These are phyloP conservation scores for Wickerhamiella kurtzmanii DNA, from an alignment of 805 yeast species.

Conservation along the genomic window DNA sequence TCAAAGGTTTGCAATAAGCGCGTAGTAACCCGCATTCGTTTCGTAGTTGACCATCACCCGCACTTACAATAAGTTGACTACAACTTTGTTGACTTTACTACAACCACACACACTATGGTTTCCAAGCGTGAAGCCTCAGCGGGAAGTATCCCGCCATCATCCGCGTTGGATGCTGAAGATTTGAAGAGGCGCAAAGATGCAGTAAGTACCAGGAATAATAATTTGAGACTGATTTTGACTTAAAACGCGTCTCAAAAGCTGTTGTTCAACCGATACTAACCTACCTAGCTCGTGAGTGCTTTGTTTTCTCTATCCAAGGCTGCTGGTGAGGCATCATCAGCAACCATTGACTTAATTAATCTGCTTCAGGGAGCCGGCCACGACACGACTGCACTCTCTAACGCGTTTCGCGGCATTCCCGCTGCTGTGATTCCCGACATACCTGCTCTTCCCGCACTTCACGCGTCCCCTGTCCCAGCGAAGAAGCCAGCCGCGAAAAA, in stretches of 20 bases:
- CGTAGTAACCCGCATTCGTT: too few relatives aligned
- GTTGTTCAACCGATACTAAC: not conserved
- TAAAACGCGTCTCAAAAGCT: not conserved
- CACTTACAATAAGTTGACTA: not conserved
- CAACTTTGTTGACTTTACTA: too few relatives aligned
- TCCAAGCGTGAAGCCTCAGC: too few relatives aligned
- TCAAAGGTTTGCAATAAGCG: not conserved
- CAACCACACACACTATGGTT: too few relatives aligned
- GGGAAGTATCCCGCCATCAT: too few relatives aligned
- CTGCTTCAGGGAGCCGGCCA: slow-evolving; percentile 34
- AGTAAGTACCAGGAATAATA: not conserved
- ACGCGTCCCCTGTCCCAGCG: too few relatives aligned
- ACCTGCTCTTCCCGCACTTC: not conserved
- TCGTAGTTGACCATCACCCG: not conserved
- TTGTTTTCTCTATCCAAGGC: slow-evolving; percentile 72
- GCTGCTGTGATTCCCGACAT: not conserved
- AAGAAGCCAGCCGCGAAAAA: too few relatives aligned
- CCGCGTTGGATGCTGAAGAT: not conserved
- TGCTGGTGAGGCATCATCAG: slow-evolving; percentile 73
- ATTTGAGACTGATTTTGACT: too few relatives aligned
- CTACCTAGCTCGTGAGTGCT: slow-evolving; percentile 53
- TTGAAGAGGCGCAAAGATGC: not conserved
- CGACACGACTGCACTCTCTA: slow-evolving; percentile 28
- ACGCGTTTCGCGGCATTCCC: slow-evolving; percentile 21
- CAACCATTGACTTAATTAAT: slow-evolving; percentile 65